Evolutionary conservation across 2,329 filamentous ascomycete genomes (phyloP).

Genomic region (Aspergillus awamori): DNA sequence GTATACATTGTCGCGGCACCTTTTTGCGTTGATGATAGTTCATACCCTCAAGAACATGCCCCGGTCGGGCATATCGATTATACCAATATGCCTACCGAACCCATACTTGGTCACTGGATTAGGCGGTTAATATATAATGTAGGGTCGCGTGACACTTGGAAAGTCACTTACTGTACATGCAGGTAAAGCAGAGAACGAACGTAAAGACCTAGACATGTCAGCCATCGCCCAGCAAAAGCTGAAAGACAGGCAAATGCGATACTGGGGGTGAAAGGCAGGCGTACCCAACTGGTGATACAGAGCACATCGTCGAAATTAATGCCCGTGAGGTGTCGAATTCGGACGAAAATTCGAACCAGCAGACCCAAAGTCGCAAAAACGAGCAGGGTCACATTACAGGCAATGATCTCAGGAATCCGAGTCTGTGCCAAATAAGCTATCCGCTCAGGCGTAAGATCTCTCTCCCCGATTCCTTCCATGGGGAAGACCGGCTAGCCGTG

Average conservation of each 20-base stretch:
- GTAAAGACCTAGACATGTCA: constrained; percentile 15
- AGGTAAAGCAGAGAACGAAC: constrained; percentile 15
- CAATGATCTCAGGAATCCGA: constrained; percentile 17
- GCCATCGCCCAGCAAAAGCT: neutral
- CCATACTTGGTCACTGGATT: constrained; percentile 25
- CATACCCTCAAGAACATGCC: constrained; percentile 26
- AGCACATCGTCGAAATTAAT: constrained; percentile 22
- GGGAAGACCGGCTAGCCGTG: constrained; percentile 13
- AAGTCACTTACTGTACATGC: constrained; percentile 10
- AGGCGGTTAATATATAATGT: neutral
- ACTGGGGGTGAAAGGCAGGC: neutral
- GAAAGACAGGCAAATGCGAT: no score
- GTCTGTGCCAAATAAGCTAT: constrained; percentile 15
- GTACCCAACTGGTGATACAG: constrained; percentile 22
- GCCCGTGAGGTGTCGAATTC: constrained; percentile 19
- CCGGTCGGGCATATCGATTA: constrained; percentile 3
- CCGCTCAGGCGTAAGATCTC: constrained; percentile 15
- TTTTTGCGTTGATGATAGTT: no score
- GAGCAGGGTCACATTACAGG: constrained; percentile 21
- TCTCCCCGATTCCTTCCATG: constrained; percentile 17
- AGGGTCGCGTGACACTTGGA: neutral
- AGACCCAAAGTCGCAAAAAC: constrained; percentile 12
- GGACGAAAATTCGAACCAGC: constrained; percentile 21
- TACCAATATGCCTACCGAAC: constrained; percentile 24
- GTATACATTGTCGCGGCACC: neutral